Evolutionary conservation across 495 filamentous ascomycete species (phyloP).

Genomic region (Penicillium daleae): DNA sequence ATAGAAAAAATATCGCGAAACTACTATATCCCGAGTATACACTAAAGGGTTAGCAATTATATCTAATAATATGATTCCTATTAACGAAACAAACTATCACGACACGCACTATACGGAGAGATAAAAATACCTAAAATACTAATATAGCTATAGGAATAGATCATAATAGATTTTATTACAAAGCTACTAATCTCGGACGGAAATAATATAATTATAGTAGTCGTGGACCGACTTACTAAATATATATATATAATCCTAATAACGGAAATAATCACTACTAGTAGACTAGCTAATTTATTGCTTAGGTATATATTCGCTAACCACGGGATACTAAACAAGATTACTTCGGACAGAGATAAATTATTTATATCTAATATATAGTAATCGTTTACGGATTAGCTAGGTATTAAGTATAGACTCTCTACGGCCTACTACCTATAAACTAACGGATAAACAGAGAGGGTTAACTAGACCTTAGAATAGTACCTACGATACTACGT

Average conservation of each 20-base stretch:
- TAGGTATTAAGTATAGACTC: slow-evolving; percentile 3
- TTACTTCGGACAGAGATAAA: neutral
- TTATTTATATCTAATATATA: slow-evolving; percentile 8
- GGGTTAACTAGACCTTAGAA: neutral
- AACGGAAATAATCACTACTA: neutral
- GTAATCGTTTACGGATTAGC: neutral
- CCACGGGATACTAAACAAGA: neutral
- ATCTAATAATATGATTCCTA: neutral
- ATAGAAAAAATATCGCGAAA: neutral
- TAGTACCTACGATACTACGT: neutral
- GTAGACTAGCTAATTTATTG: neutral
- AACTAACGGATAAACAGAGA: neutral
- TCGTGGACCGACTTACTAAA: slow-evolving; percentile 6
- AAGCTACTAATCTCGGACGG: neutral
- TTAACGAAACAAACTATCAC: neutral
- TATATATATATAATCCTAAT: neutral
- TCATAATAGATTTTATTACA: slow-evolving; percentile 1
- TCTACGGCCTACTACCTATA: neutral
- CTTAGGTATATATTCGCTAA: neutral
- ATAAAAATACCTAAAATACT: neutral
- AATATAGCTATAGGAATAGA: neutral
- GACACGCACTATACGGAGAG: neutral
- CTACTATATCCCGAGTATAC: neutral
- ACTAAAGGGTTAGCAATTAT: neutral
- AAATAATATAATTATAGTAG: slow-evolving; percentile 1